A percentile compares a stretch with the other conserved stretches of the same genome.
Evolutionary conservation across 2,329 filamentous ascomycete species (phyloP).

Genomic region (Sporothrix variecibatus): DNA sequence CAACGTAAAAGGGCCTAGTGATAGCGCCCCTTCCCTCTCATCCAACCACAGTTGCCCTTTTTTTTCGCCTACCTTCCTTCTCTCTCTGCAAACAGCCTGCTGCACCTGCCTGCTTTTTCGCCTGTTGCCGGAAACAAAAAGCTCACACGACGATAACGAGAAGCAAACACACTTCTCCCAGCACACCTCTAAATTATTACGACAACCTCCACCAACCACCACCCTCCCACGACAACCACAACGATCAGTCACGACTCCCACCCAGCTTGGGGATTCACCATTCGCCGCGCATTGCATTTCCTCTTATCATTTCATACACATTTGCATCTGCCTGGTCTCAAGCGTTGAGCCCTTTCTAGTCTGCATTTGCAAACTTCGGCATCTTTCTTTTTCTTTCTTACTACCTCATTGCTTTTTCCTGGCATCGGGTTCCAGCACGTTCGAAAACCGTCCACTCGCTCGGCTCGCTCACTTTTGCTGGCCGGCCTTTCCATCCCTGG

Average conservation of each 20-base stretch:
- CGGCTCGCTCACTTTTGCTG: background rate
- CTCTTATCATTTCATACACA: background rate
- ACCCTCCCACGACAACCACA: background rate
- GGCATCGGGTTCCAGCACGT: background rate
- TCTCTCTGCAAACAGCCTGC: background rate
- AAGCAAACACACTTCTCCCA: background rate
- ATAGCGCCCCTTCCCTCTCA: background rate
- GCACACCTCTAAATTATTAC: background rate
- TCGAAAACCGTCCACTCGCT: background rate
- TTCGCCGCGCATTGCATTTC: background rate
- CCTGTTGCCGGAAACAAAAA: conserved; percentile 11
- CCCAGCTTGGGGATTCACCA: background rate
- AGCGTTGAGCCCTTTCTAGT: background rate
- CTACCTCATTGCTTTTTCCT: background rate
- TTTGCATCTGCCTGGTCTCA: background rate
- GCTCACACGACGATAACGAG: conserved; percentile 1
- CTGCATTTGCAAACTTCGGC: background rate
- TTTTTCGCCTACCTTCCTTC: background rate
- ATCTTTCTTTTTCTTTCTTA: background rate
- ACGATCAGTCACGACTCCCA: background rate
- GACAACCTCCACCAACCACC: background rate
- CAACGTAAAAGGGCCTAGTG: background rate
- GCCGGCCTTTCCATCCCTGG: background rate
- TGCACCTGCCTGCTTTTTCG: background rate
- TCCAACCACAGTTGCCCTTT: conserved; percentile 7